Percentiles rank a stretch among this genome's conserved stretches.
Evolutionary conservation across 768 basidiomycete species (phyloP).

Genomic region (Suillus sp.): DNA sequence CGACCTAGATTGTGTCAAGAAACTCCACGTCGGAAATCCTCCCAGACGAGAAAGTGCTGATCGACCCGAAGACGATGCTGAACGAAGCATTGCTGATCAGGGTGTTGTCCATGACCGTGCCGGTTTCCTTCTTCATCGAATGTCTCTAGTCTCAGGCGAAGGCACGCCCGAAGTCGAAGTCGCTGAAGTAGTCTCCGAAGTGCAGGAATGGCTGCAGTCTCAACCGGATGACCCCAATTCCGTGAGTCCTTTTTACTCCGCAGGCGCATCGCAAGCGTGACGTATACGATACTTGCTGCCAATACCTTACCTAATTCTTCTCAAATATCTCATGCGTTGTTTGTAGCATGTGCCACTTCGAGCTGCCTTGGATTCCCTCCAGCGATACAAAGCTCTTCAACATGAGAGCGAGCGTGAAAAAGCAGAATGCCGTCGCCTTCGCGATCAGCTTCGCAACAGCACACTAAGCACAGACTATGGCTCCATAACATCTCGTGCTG

Average conservation of each 20-base stretch:
- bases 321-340: constrained; percentile 23
- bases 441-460: constrained; percentile 32
- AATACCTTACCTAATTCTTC: not conserved
- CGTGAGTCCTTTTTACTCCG: constrained; percentile 25
- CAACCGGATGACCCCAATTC: constrained; percentile 42
- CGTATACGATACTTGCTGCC: not conserved
- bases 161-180: constrained; percentile 35
- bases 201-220: constrained; percentile 52
- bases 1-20: constrained; percentile 56
- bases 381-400: constrained; percentile 41
- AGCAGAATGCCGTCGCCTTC: constrained; percentile 33
- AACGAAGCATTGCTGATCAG: constrained; percentile 34
- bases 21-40: constrained; percentile 59
- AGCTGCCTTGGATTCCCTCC: constrained; percentile 36
- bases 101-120: constrained; percentile 45
- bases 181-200: constrained; percentile 45
- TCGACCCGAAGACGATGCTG: constrained; percentile 26
- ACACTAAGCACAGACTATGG: constrained; percentile 35
- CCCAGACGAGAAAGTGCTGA: constrained; percentile 24
- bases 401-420: constrained; percentile 35
- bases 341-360: constrained; percentile 37
- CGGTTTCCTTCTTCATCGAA: constrained; percentile 36
- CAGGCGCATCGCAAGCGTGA: not conserved
- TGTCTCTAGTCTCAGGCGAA: constrained; percentile 38
- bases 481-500: constrained; percentile 35